phyloP scores from a whole-genome alignment of 1,139 yeast species.

The Arxiozyma telluris region DNA sequence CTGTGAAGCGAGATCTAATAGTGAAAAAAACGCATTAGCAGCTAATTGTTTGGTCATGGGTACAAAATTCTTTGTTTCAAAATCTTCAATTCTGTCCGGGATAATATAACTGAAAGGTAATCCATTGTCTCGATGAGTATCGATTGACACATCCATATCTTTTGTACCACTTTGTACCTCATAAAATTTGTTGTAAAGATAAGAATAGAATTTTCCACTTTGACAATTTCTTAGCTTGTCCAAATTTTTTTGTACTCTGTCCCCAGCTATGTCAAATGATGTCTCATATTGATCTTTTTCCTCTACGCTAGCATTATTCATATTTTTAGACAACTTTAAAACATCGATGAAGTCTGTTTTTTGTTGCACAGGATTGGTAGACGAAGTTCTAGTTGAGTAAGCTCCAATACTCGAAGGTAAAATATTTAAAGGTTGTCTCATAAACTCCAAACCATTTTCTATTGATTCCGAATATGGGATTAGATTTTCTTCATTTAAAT shows the following conservation, averaged over 20 bases:
- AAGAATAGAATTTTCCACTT: constrained; percentile 1
- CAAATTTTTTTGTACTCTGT: background rate
- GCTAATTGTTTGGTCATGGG: constrained; percentile 21
- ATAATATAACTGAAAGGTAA: constrained; percentile 24
- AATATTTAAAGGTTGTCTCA: constrained; percentile 22
- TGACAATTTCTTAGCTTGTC: constrained; percentile 12
- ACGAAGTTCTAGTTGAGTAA: constrained; percentile 14
- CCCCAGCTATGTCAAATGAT: background rate
- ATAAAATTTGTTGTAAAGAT: background rate
- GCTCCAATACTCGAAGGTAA: constrained; percentile 29
- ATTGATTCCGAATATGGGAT: background rate
- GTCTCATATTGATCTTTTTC: background rate
- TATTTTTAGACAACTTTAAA: constrained; percentile 7
- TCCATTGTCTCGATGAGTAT: constrained; percentile 4
- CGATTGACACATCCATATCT: background rate
- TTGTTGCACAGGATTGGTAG: constrained; percentile 7
- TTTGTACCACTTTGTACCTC: background rate
- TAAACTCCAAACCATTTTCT: constrained; percentile 6
- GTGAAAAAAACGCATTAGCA: constrained; percentile 27
- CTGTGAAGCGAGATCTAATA: constrained; percentile 25
- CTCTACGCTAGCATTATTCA: background rate
- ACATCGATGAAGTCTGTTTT: constrained; percentile 20
- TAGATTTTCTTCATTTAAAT: constrained; percentile 12
- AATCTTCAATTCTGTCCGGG: constrained; percentile 18
- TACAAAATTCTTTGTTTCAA: constrained; percentile 2